These are phyloP conservation scores for Pezicula radicicola DNA, from an alignment of 2,329 filamentous ascomycete genomes.

Conservation along the genomic window DNA sequence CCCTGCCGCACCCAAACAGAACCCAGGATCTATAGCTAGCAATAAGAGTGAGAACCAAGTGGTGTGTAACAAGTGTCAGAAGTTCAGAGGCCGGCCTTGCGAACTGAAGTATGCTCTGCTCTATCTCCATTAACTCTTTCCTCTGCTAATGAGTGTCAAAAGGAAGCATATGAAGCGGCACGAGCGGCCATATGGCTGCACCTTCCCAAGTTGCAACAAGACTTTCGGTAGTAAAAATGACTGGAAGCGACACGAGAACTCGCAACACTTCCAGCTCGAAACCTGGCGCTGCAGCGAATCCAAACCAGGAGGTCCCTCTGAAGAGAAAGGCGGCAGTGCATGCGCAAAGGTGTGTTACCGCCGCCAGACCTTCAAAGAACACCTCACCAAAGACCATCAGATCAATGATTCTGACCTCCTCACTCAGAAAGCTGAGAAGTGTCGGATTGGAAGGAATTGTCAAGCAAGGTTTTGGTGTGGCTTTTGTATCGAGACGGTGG, in stretches of 20 bases:
- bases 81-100: slow-evolving; percentile 46
- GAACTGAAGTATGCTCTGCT: slow-evolving; percentile 50
- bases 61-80: slow-evolving; percentile 40
- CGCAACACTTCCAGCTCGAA: slow-evolving; percentile 70
- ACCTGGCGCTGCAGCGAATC: slow-evolving; percentile 66
- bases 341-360: slow-evolving; percentile 61
- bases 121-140: background rate
- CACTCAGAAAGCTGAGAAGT: slow-evolving; percentile 44
- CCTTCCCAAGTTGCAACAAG: slow-evolving; percentile 65
- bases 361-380: slow-evolving; percentile 55
- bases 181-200: slow-evolving; percentile 78
- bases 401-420: slow-evolving; percentile 24
- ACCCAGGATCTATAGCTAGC: slow-evolving; percentile 19
- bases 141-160: slow-evolving; percentile 5
- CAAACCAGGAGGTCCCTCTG: slow-evolving; percentile 3
- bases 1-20: slow-evolving; percentile 14
- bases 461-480: slow-evolving; percentile 78
- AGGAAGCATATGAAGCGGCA: slow-evolving; percentile 88
- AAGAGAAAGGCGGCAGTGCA: slow-evolving; percentile 14
- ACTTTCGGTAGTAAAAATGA: slow-evolving; percentile 90
- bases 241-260: slow-evolving; percentile 87
- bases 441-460: slow-evolving; percentile 61
- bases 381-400: slow-evolving; percentile 45
- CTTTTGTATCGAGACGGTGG: slow-evolving; percentile 63
- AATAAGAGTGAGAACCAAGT: slow-evolving; percentile 24